phyloP scores from a whole-genome alignment of 1,284 basidiomycete genomes.

The Pseudozyma thailandica region DNA sequence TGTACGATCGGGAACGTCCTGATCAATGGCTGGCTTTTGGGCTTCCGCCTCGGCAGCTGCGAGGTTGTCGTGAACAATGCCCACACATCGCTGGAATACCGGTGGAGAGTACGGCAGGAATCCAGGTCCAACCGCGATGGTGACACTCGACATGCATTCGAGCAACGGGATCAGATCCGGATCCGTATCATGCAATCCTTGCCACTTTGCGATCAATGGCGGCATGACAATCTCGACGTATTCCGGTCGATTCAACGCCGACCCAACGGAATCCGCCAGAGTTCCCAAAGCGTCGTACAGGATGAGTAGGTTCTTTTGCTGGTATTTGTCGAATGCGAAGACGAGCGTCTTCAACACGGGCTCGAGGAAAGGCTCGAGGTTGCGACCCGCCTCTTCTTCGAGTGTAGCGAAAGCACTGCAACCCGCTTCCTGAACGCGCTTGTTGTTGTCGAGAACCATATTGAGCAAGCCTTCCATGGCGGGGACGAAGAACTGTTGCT shows the following conservation, averaged over 20 bases:
- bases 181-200: conserved; percentile 86
- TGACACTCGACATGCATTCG: conserved; percentile 95
- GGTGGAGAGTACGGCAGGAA: conserved; percentile 90
- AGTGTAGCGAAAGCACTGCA: conserved; percentile 98
- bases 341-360: conserved; percentile 94
- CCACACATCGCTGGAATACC: conserved; percentile 90
- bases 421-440: conserved; percentile 98
- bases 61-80: conserved; percentile 85
- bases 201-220: conserved; percentile 89
- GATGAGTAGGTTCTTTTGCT: conserved; percentile 99
- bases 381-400: conserved; percentile 93
- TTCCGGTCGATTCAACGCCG: conserved; percentile 82
- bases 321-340: conserved; percentile 96
- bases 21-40: conserved; percentile 76
- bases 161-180: conserved; percentile 88
- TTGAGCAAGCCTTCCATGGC: conserved; percentile 97
- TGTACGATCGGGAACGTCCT: conserved; percentile 62
- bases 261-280: conserved; percentile 92
- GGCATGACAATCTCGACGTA: conserved; percentile 97
- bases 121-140: conserved; percentile 92
- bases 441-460: conserved; percentile 99
- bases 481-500: conserved; percentile 89
- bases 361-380: conserved; percentile 91
- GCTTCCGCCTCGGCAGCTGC: conserved; percentile 80
- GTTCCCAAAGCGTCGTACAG: conserved; percentile 98